Conservation (phyloP, 2,329 filamentous ascomycete species). For the Arachnomyces sp. region DNA sequence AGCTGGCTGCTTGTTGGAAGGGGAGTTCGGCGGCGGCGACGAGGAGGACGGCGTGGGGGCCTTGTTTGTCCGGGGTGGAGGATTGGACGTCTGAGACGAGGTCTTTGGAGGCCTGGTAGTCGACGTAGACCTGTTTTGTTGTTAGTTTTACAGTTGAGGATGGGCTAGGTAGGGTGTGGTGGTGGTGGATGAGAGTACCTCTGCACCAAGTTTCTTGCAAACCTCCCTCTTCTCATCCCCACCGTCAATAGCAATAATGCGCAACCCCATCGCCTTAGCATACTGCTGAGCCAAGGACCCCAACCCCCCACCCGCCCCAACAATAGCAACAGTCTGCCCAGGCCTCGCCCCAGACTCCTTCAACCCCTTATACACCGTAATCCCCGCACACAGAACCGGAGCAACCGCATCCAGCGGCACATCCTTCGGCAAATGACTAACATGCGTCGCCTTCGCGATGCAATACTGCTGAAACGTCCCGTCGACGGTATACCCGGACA, state of each 20-base stretch:
- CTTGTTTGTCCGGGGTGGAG: constrained; percentile 68
- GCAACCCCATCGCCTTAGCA: constrained; percentile 80
- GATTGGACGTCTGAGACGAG: constrained; percentile 77
- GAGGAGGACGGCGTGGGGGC: constrained; percentile 78
- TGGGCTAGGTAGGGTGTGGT: constrained; percentile 7
- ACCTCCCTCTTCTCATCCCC: constrained; percentile 72
- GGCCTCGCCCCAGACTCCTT: constrained; percentile 71
- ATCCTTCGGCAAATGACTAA: constrained; percentile 72
- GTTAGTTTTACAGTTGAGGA: constrained; percentile 1
- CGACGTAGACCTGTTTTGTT: constrained; percentile 54
- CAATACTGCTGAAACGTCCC: constrained; percentile 90
- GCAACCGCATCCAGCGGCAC: constrained; percentile 67
- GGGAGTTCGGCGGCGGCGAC: constrained; percentile 83
- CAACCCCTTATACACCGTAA: constrained; percentile 85
- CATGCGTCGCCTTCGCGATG: constrained; percentile 76
- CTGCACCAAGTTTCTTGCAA: constrained; percentile 58
- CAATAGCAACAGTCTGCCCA: constrained; percentile 72
- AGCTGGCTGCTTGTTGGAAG: constrained; percentile 87
- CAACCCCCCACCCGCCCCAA: constrained; percentile 77
- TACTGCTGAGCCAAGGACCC: constrained; percentile 77
- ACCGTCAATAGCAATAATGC: constrained; percentile 71
- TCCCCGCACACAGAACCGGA: constrained; percentile 73
- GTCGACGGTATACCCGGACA: constrained; percentile 89
- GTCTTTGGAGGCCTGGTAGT: constrained; percentile 69
- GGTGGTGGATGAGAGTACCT: constrained; percentile 21